Percentiles rank a stretch among this genome's conserved stretches.
Conservation (phyloP, 441 rosid genomes). For the Euphorbia neoarborescens region DNA sequence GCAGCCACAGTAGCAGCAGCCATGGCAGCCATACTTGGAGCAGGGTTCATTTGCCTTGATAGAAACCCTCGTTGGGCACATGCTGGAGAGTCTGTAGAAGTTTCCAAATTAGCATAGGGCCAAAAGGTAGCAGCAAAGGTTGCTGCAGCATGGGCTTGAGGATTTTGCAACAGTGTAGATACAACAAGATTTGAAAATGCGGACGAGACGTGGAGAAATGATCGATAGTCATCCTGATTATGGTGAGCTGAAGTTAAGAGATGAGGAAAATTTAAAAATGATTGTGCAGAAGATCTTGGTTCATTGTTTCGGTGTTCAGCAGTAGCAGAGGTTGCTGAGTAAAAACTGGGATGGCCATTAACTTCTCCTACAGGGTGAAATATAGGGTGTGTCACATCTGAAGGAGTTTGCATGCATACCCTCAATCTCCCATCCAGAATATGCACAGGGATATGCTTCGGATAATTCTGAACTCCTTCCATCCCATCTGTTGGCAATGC, state of each 20-base stretch:
- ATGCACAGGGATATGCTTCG: slow-evolving; percentile 58
- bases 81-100: slow-evolving; percentile 45
- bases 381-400: slow-evolving; percentile 40
- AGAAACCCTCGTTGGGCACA: slow-evolving; percentile 39
- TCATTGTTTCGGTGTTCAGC: slow-evolving; percentile 38
- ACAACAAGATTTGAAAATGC: slow-evolving; percentile 69
- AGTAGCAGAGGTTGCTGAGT: slow-evolving; percentile 54
- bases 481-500: slow-evolving; percentile 33
- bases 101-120: slow-evolving; percentile 57
- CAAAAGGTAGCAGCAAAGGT: slow-evolving; percentile 74
- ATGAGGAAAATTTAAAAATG: slow-evolving; percentile 50
- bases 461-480: slow-evolving; percentile 51
- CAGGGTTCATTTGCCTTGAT: slow-evolving; percentile 38
- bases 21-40: slow-evolving; percentile 64
- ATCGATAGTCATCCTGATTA: slow-evolving; percentile 59
- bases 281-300: slow-evolving; percentile 35
- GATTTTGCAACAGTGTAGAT: slow-evolving; percentile 79
- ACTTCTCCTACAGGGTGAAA: slow-evolving; percentile 46
- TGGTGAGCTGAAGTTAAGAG: slow-evolving; percentile 36
- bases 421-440: slow-evolving; percentile 50
- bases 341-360: slow-evolving; percentile 34
- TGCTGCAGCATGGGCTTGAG: slow-evolving; percentile 87
- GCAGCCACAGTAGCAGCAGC: slow-evolving; percentile 92
- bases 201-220: slow-evolving; percentile 66
- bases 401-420: slow-evolving; percentile 35